Conservation (phyloP, 257 asterid species). For the Nicotiana tomentosiformis region DNA sequence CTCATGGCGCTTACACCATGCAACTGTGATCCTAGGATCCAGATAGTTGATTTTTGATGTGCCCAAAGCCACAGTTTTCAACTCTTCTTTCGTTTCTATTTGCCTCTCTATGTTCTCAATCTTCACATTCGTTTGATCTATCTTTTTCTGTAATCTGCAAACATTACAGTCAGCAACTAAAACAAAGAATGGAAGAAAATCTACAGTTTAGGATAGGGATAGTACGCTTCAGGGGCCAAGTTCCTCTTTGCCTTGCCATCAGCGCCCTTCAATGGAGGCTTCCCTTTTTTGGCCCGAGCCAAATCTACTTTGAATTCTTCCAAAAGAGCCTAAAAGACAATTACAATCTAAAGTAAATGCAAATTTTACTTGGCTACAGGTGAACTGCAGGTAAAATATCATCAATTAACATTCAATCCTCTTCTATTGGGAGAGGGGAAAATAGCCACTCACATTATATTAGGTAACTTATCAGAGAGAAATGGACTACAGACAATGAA, state of each 20-base stretch:
- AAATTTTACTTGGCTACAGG: background rate
- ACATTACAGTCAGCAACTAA: slow-evolving; percentile 16
- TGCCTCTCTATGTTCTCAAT: slow-evolving; percentile 82
- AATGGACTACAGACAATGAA: background rate
- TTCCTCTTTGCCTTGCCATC: slow-evolving; percentile 89
- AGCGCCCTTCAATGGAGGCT: slow-evolving; percentile 61
- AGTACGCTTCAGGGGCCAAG: slow-evolving; percentile 83
- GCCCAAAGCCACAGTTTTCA: slow-evolving; percentile 89
- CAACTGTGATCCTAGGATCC: slow-evolving; percentile 98
- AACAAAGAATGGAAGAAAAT: background rate
- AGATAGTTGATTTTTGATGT: slow-evolving; percentile 97
- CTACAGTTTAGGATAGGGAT: background rate
- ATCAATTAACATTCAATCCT: background rate
- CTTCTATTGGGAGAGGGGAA: background rate
- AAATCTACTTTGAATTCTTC: slow-evolving; percentile 65
- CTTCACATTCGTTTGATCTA: slow-evolving; percentile 58
- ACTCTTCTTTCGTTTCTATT: slow-evolving; percentile 73
- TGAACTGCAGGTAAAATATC: background rate
- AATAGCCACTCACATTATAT: background rate
- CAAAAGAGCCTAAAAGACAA: slow-evolving; percentile 40
- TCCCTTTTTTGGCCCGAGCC: slow-evolving; percentile 81
- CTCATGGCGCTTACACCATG: slow-evolving; percentile 98
- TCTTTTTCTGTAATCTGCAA: slow-evolving; percentile 80
- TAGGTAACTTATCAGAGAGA: background rate
- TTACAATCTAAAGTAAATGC: background rate